phyloP scores from a whole-genome alignment of 345 rosid genomes.

The Brassica juncea region DNA sequence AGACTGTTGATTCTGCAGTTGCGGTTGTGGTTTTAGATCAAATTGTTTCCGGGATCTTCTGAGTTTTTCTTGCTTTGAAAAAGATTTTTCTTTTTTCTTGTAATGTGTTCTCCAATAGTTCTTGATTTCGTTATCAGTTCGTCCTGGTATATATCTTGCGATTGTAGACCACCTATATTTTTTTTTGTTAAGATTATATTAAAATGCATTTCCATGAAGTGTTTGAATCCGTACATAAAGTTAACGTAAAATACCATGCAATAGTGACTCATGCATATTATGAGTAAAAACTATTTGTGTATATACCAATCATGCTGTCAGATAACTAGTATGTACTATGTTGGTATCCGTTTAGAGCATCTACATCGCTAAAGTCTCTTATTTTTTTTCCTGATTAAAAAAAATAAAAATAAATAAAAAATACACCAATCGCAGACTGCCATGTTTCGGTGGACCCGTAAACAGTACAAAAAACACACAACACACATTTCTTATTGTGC shows the following conservation, averaged over 20 bases:
- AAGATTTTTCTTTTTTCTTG: slow-evolving; percentile 56
- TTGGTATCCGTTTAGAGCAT: too few relatives aligned
- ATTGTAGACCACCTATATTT: slow-evolving; percentile 81
- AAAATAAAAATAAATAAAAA: too few relatives aligned
- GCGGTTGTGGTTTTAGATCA: slow-evolving; percentile 31
- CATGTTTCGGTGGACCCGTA: too few relatives aligned
- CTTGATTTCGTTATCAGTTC: slow-evolving; percentile 91
- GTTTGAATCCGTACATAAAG: background rate
- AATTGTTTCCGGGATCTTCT: slow-evolving; percentile 37
- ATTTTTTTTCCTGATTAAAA: too few relatives aligned
- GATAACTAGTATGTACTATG: too few relatives aligned
- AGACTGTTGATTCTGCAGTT: slow-evolving; percentile 8
- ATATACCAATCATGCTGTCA: background rate
- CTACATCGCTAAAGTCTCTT: too few relatives aligned
- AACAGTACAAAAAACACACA: too few relatives aligned
- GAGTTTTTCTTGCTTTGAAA: slow-evolving; percentile 38
- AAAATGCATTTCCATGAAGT: background rate
- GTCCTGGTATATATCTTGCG: slow-evolving; percentile 84
- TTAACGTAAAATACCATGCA: background rate
- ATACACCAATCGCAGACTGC: too few relatives aligned
- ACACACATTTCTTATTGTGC: too few relatives aligned
- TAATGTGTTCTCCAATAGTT: slow-evolving; percentile 93
- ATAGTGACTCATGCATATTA: background rate
- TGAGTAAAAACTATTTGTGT: background rate
- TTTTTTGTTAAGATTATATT: background rate